Percentiles rank a stretch among this genome's conserved stretches.
These are phyloP conservation scores for Carex cristatella DNA, from an alignment of 176 grass and related monocot genomes.

Conservation along the genomic window DNA sequence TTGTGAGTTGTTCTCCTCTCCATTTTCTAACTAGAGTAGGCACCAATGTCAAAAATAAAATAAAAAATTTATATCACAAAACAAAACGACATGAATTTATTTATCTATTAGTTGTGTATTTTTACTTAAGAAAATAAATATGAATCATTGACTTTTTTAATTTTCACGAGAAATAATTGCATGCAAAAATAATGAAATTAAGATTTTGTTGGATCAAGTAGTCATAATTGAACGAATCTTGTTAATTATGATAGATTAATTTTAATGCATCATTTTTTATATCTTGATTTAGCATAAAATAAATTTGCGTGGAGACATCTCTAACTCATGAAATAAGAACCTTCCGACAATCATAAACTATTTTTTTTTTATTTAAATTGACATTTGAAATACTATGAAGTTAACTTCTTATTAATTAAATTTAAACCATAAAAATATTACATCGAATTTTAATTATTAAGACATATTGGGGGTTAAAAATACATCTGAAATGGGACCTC, in stretches of 20 bases:
- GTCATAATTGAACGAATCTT: neutral
- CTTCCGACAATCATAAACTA: no score
- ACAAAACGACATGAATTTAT: no score
- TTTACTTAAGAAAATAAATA: no score
- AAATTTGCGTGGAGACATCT: no score
- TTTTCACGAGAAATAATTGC: neutral
- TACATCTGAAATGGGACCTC: neutral
- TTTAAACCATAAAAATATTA: no score
- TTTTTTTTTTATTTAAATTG: neutral
- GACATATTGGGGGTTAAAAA: no score
- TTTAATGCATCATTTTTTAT: neutral
- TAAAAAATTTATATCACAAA: no score
- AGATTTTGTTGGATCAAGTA: neutral
- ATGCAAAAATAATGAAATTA: no score
- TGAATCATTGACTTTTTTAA: neutral
- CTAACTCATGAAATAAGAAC: no score
- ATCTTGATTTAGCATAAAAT: no score
- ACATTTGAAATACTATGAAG: neutral
- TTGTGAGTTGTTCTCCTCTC: conserved; percentile 14
- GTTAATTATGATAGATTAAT: neutral
- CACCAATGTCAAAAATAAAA: neutral
- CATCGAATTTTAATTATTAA: no score
- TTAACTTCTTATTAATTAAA: no score
- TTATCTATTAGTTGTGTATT: neutral
- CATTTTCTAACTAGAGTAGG: neutral